These are phyloP conservation scores for Trichoderma polysporum DNA, from an alignment of 2,329 filamentous ascomycete genomes.

Conservation along the genomic window DNA sequence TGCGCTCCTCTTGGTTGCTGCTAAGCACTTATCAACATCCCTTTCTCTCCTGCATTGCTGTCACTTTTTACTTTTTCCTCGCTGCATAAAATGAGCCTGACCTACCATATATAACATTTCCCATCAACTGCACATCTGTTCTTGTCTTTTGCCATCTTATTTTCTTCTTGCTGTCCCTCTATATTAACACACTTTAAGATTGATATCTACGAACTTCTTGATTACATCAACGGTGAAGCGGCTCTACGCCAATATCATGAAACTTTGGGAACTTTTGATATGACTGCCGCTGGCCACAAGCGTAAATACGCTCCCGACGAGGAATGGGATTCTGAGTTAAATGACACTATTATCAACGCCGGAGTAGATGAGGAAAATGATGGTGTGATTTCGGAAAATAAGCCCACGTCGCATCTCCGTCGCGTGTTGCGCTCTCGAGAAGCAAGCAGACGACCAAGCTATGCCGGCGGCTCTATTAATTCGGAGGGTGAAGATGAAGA, in stretches of 20 bases:
- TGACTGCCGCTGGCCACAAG: conserved; percentile 29
- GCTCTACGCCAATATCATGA: conserved; percentile 29
- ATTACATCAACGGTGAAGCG: conserved; percentile 34
- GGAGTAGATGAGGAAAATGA: conserved; percentile 33
- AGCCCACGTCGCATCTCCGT: background rate
- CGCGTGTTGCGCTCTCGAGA: conserved; percentile 31
- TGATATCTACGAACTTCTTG: conserved; percentile 31
- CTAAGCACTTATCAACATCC: background rate
- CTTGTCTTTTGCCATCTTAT: background rate
- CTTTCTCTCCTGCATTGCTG: background rate
- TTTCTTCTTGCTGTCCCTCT: background rate
- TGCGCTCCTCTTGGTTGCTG: background rate
- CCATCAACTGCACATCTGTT: background rate
- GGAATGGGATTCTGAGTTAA: conserved; percentile 31
- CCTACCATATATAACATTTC: background rate
- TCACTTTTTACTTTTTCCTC: background rate
- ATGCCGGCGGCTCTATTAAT: background rate
- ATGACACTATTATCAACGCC: conserved; percentile 28
- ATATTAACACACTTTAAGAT: conserved; percentile 30
- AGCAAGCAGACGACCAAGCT: conserved; percentile 22
- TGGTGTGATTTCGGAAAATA: conserved; percentile 17
- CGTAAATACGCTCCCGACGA: conserved; percentile 33
- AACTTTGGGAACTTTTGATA: background rate
- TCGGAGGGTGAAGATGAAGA: conserved; percentile 26
- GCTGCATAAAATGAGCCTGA: background rate